phyloP scores from a whole-genome alignment of 805 yeast species.

The Zygosaccharomyces lentus region DNA sequence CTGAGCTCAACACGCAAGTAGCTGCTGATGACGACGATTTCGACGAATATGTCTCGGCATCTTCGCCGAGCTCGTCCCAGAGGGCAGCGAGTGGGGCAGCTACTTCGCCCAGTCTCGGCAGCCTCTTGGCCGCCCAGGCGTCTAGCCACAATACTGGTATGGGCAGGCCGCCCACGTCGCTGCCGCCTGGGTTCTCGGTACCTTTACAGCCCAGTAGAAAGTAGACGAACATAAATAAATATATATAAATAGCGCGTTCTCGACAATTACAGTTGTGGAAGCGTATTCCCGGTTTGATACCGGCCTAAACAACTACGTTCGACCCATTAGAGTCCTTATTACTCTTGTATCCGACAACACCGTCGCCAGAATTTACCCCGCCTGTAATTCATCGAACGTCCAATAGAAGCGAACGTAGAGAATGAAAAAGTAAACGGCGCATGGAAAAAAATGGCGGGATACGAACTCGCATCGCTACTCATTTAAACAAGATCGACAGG shows the following conservation, averaged over 20 bases:
- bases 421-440: background rate
- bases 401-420: background rate
- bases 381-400: background rate
- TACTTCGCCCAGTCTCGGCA: conserved; percentile 3
- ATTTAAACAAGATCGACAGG: background rate
- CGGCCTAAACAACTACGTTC: too few relatives aligned
- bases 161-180: conserved; percentile 9
- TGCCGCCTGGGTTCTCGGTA: conserved; percentile 44
- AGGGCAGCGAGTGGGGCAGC: background rate
- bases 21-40: conserved; percentile 32
- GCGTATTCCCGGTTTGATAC: too few relatives aligned
- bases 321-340: too few relatives aligned
- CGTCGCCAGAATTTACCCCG: background rate
- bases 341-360: background rate
- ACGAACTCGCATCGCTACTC: background rate
- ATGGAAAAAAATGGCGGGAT: background rate
- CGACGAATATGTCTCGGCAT: conserved; percentile 31
- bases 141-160: background rate
- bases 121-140: conserved; percentile 1
- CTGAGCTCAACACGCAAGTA: background rate
- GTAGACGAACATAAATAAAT: background rate
- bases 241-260: background rate
- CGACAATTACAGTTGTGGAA: background rate
- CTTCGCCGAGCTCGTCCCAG: conserved; percentile 13
- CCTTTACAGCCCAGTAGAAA: conserved; percentile 35